Base-by-base conservation (phyloP, 176 grass and related monocot species). In the Juncus inflexus region DNA sequence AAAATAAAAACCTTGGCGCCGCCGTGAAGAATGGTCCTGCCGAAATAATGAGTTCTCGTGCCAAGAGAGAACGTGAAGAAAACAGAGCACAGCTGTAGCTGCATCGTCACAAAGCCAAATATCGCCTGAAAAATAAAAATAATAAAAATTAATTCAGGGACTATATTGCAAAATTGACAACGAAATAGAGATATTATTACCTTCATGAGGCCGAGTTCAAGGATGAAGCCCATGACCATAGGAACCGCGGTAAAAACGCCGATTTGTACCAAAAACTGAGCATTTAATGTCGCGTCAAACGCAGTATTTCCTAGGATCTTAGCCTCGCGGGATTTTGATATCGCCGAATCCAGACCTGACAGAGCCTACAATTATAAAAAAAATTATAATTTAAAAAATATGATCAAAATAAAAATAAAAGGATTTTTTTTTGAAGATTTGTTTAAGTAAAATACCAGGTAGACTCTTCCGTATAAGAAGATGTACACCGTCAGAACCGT, bases 61-160 rank as follows among this genome's bases (percentile, higher is more conserved):
- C 92, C 92, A 80, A 96, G 84, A 42, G 92, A 96, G 70, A 96
- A 96, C 55, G 92, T 96, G 75, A 96, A 96, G 63, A 96, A 96
- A 61, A 96, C 79, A 8, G 87, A 90, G 63, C 92, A 96, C 45
- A 96, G 76, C 79, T 96, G 92, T 4, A 96, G 82, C 76, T 96
- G 92, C 92, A 96, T 96, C 12, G 77, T 96, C 65, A 89, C 76
- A 72, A 96, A 96, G 76, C 80, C 83, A 70, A 86, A 86, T 55
- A 96, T 19, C 76, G 92, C 92, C 92, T 96, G 82, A 74, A 85
- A 12, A 69, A 16, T 4, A 58, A 41, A 70, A 56, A 66, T 49
- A 16, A 70, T 41, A 55, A 63, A 28, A 36, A 67, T n/a, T 54
- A 77, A 50, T 55, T 37, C n/a, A 73, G 7, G 16, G 10, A 65